Percentiles rank a stretch among this genome's conserved stretches.
phyloP scores from a whole-genome alignment of 2,329 filamentous ascomycete species.

The Beauveria australis region DNA sequence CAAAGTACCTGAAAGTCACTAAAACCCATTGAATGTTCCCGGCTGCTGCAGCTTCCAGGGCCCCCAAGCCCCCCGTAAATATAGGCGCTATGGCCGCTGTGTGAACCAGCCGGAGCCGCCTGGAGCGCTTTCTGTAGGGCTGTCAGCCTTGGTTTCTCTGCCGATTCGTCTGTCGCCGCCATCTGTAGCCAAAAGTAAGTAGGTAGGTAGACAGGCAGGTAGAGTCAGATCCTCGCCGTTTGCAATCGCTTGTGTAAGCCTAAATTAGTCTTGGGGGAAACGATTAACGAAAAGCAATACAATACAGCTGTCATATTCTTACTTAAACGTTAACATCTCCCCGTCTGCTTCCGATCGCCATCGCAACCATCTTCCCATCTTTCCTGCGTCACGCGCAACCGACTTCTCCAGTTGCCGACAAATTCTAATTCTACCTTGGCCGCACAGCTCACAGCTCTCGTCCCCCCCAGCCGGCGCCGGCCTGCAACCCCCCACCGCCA shows the following conservation, averaged over 20 bases:
- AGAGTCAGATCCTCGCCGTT: background rate
- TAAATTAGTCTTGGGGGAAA: background rate
- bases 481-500: slow-evolving; percentile 1
- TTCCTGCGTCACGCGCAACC: background rate
- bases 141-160: background rate
- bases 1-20: background rate
- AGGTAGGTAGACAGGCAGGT: no score
- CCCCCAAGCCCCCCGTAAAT: background rate
- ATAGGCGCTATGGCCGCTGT: slow-evolving; percentile 2
- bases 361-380: background rate
- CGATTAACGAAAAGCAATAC: background rate
- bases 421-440: background rate
- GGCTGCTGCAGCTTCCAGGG: background rate
- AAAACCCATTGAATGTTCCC: background rate
- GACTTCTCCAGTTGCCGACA: background rate
- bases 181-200: no score
- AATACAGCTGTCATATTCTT: background rate
- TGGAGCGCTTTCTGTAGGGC: background rate
- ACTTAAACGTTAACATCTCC: background rate
- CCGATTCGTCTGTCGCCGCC: no score
- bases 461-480: slow-evolving; percentile 1
- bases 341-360: background rate
- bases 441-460: background rate
- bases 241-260: background rate
- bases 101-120: background rate